These are phyloP conservation scores for Mediolabrus comicus DNA, from an alignment of 108 stramenopile species.

Conservation along the genomic window DNA sequence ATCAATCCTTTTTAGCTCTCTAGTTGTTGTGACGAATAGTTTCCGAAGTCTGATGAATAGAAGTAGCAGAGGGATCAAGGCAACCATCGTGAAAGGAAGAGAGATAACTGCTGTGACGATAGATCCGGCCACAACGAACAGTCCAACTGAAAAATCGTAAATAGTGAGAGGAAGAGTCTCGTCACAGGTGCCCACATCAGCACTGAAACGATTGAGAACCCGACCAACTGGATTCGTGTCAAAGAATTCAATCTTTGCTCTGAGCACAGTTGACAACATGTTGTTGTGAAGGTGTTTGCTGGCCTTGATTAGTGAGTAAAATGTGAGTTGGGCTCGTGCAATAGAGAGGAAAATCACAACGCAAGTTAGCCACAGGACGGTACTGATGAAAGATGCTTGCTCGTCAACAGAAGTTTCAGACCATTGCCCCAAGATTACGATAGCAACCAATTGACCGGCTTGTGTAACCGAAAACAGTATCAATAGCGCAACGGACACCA, in stretches of 20 bases:
- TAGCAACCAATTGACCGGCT: slow-evolving; percentile 48
- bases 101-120: slow-evolving; percentile 17
- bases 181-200: slow-evolving; percentile 22
- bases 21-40: slow-evolving; percentile 28
- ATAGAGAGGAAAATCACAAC: slow-evolving; percentile 48
- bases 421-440: slow-evolving; percentile 70
- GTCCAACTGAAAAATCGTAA: slow-evolving; percentile 9
- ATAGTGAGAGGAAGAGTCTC: slow-evolving; percentile 12
- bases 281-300: slow-evolving; percentile 73
- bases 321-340: slow-evolving; percentile 52
- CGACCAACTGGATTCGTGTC: slow-evolving; percentile 87
- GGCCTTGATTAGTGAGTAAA: slow-evolving; percentile 58
- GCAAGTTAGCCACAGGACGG: slow-evolving; percentile 48
- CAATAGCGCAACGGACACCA: slow-evolving; percentile 31
- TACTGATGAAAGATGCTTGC: slow-evolving; percentile 45
- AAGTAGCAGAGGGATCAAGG: slow-evolving; percentile 17
- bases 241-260: slow-evolving; percentile 87
- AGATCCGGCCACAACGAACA: not conserved
- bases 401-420: slow-evolving; percentile 54
- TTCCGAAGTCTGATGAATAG: slow-evolving; percentile 5
- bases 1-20: slow-evolving; percentile 48
- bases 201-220: slow-evolving; percentile 74
- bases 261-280: slow-evolving; percentile 75
- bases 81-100: slow-evolving; percentile 21
- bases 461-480: slow-evolving; percentile 57